Conservation (phyloP, 106 monocot species). For the Allium fistulosum region DNA sequence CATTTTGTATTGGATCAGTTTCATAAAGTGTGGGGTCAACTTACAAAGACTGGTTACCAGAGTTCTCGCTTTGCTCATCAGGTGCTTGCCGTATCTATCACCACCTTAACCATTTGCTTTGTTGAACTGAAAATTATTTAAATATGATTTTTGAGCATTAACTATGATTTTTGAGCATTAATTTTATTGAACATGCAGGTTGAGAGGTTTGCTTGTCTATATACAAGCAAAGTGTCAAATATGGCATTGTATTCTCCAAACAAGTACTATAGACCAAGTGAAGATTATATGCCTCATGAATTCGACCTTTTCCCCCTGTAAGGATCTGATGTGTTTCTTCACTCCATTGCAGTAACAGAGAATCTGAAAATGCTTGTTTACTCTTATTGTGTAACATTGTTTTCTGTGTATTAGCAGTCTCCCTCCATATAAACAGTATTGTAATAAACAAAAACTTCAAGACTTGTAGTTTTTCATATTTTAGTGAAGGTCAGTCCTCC, state of each 20-base stretch:
- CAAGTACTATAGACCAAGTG: slow-evolving; percentile 92
- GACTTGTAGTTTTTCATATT: too few relatives aligned
- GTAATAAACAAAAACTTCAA: too few relatives aligned
- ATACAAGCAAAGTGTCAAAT: slow-evolving; percentile 91
- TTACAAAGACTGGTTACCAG: slow-evolving; percentile 96
- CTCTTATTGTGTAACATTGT: too few relatives aligned
- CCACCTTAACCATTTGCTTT: background rate
- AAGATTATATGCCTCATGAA: slow-evolving; percentile 99
- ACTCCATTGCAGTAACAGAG: too few relatives aligned
- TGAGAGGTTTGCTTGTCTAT: slow-evolving; percentile 93
- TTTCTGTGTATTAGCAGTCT: too few relatives aligned
- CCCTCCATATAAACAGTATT: too few relatives aligned
- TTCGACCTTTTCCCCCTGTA: slow-evolving; percentile 50
- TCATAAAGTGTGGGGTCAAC: slow-evolving; percentile 94
- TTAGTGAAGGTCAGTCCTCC: too few relatives aligned
- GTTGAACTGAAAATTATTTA: background rate
- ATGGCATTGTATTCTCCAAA: slow-evolving; percentile 80
- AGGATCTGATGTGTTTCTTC: too few relatives aligned
- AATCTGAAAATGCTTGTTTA: too few relatives aligned
- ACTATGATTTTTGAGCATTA: background rate
- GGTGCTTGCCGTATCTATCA: slow-evolving; percentile 20
- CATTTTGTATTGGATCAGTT: slow-evolving; percentile 28
- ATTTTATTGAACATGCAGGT: slow-evolving; percentile 32
- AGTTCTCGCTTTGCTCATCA: slow-evolving; percentile 99
- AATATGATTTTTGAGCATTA: background rate